Percentiles rank a stretch among this genome's conserved stretches.
These are phyloP conservation scores for Polyporus arcularius DNA, from an alignment of 768 basidiomycete species.

Conservation along the genomic window DNA sequence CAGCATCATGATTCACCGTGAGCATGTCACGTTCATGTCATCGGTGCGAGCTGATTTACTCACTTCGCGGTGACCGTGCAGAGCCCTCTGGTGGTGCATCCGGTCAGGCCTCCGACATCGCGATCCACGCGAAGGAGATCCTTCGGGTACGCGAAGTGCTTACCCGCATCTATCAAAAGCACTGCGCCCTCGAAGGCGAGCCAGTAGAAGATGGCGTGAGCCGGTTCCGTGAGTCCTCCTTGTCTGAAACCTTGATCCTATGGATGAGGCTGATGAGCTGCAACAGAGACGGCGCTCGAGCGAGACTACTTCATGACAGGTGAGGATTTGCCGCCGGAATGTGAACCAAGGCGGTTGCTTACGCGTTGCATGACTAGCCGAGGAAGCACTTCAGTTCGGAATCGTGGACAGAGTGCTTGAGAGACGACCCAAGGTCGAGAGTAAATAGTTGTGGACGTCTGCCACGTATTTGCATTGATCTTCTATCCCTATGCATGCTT, in stretches of 20 bases:
- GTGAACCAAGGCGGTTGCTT: neutral
- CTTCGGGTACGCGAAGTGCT: constrained; percentile 81
- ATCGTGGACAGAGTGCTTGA: constrained; percentile 92
- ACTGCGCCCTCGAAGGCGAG: constrained; percentile 75
- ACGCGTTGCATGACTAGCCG: constrained; percentile 36
- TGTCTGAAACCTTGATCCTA: constrained; percentile 7
- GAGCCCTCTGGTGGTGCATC: constrained; percentile 97
- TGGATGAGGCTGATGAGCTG: neutral
- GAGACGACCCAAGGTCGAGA: constrained; percentile 63
- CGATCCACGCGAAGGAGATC: constrained; percentile 97
- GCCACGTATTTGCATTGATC: too few species aligned
- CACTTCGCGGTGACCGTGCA: constrained; percentile 34
- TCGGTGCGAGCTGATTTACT: neutral
- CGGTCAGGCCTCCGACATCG: constrained; percentile 95
- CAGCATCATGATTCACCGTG: constrained; percentile 98
- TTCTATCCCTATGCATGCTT: too few species aligned
- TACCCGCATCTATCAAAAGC: constrained; percentile 87
- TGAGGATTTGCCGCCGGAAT: constrained; percentile 27
- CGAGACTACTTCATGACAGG: constrained; percentile 97
- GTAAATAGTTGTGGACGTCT: neutral
- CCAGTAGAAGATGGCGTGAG: constrained; percentile 58
- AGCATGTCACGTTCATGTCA: constrained; percentile 25
- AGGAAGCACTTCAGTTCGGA: constrained; percentile 88
- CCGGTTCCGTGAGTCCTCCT: constrained; percentile 72
- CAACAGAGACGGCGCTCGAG: constrained; percentile 81